A percentile compares a stretch with the other conserved stretches of the same genome.
These are phyloP conservation scores for Aureobasidium sp. DNA, from an alignment of 2,329 filamentous ascomycete genomes.

Conservation along the genomic window DNA sequence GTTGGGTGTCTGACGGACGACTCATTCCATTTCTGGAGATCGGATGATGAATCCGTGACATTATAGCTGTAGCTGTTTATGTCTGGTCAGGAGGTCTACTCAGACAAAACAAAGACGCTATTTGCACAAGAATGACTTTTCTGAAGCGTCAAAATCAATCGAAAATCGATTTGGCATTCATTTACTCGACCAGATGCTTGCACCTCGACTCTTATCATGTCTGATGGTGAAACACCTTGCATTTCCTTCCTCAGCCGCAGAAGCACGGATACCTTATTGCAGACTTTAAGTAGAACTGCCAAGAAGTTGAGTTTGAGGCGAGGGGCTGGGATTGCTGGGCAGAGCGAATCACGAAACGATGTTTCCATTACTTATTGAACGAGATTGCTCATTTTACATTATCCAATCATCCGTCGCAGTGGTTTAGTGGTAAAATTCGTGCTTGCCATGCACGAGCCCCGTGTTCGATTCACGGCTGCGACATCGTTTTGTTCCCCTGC, in stretches of 20 bases:
- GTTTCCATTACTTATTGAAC: no score
- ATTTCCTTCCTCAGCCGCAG: neutral
- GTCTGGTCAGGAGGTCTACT: no score
- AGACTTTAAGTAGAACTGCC: neutral
- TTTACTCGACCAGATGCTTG: neutral
- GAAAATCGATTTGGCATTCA: neutral
- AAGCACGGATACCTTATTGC: neutral
- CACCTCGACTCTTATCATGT: neutral
- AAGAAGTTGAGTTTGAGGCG: neutral
- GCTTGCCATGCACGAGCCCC: slow-evolving; percentile 15
- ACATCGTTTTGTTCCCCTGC: neutral
- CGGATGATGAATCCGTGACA: neutral
- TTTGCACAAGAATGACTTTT: neutral
- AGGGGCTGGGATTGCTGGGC: no score
- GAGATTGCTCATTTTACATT: no score
- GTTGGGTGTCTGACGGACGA: neutral
- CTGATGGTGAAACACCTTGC: neutral
- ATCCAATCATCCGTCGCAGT: slow-evolving; percentile 7
- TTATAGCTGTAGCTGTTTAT: neutral
- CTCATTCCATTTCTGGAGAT: neutral
- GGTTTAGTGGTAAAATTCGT: slow-evolving; percentile 17
- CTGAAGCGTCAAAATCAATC: neutral
- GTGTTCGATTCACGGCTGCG: slow-evolving; percentile 16
- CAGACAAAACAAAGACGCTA: neutral
- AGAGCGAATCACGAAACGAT: no score